phyloP scores from a whole-genome alignment of 2,329 filamentous ascomycete species.

The Alternaria triticina region DNA sequence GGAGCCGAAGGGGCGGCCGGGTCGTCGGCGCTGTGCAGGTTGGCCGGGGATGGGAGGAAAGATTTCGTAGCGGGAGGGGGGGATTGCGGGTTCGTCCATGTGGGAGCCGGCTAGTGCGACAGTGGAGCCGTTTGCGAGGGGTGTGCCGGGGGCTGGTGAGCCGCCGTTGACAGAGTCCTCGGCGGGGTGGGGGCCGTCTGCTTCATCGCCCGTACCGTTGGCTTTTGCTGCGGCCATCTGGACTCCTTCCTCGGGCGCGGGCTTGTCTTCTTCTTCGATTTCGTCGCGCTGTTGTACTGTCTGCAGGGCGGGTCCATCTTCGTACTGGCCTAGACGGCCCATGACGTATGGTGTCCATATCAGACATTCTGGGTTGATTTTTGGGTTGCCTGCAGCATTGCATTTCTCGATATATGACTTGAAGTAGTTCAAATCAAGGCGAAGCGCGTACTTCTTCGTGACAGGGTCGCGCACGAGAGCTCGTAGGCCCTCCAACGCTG shows the following conservation, averaged over 20 bases:
- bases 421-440: slow-evolving; percentile 85
- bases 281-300: slow-evolving; percentile 88
- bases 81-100: slow-evolving; percentile 58
- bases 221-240: slow-evolving; percentile 44
- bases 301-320: slow-evolving; percentile 79
- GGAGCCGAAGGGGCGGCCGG: slow-evolving; percentile 47
- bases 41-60: slow-evolving; percentile 71
- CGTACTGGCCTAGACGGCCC: slow-evolving; percentile 84
- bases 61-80: slow-evolving; percentile 75
- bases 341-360: slow-evolving; percentile 98
- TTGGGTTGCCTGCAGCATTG: slow-evolving; percentile 86
- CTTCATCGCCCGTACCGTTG: slow-evolving; percentile 28
- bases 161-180: slow-evolving; percentile 40
- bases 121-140: slow-evolving; percentile 40
- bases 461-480: slow-evolving; percentile 88
- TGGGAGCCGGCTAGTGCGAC: slow-evolving; percentile 39
- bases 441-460: slow-evolving; percentile 86
- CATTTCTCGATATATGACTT: slow-evolving; percentile 87
- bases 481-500: slow-evolving; percentile 86
- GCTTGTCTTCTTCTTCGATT: slow-evolving; percentile 56
- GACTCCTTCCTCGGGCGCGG: slow-evolving; percentile 53
- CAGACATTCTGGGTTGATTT: slow-evolving; percentile 77
- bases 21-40: slow-evolving; percentile 41
- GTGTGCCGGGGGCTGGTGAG: slow-evolving; percentile 42
- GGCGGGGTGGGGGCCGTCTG: slow-evolving; percentile 23